phyloP scores from a whole-genome alignment of 306 rosid genomes.

The Cyclanthera cordifolia region DNA sequence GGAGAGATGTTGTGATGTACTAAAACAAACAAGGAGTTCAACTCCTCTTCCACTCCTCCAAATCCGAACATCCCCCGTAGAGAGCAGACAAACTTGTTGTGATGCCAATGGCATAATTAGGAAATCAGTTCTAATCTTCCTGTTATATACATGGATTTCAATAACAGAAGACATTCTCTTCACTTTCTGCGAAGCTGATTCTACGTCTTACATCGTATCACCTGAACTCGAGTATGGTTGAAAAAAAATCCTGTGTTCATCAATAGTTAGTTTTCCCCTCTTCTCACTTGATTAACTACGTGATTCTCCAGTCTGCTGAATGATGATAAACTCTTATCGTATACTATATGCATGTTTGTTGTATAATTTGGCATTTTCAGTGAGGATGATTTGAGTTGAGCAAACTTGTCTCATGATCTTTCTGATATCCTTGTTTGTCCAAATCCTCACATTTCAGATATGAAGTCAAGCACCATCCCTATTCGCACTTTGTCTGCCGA shows the following conservation, averaged over 20 bases:
- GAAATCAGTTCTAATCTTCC: background rate
- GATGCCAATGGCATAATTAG: background rate
- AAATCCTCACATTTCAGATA: constrained; percentile 26
- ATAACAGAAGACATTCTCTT: background rate
- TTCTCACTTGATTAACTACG: background rate
- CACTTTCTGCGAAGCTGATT: background rate
- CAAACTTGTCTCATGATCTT: background rate
- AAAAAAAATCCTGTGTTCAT: background rate
- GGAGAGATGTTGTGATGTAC: no score
- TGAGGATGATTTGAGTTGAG: background rate
- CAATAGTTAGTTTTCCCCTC: background rate
- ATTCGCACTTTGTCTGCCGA: constrained; percentile 32
- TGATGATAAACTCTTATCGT: background rate
- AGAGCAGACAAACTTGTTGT: background rate
- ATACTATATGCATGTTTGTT: background rate
- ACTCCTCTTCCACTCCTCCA: no score
- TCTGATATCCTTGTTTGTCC: background rate
- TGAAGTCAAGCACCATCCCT: constrained; percentile 22
- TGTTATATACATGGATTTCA: background rate
- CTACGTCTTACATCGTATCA: background rate
- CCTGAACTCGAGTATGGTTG: background rate
- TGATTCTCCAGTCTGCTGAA: background rate
- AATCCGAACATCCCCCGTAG: no score
- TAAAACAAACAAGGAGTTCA: no score
- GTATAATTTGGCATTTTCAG: background rate